Percentiles rank a stretch among this genome's conserved stretches.
phyloP scores from a whole-genome alignment of 2,329 filamentous ascomycete species.

The Rutstroemia sydowiana region DNA sequence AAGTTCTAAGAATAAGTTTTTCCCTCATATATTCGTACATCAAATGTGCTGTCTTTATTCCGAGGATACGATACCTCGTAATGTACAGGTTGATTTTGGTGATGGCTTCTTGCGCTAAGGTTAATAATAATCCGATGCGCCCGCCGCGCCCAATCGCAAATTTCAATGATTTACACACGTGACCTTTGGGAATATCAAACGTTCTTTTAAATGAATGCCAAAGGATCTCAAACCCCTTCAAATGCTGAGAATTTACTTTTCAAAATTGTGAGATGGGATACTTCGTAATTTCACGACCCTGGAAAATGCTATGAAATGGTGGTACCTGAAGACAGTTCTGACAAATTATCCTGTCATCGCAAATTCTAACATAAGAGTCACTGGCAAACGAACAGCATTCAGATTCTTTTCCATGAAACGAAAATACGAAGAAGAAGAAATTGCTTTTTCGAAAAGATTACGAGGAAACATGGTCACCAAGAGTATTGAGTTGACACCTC shows the following conservation, averaged over 20 bases:
- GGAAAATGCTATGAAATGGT: neutral
- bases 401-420: slow-evolving; percentile 24
- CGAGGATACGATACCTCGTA: neutral
- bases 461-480: slow-evolving; percentile 18
- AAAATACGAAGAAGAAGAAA: slow-evolving; percentile 26
- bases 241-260: too few relatives aligned
- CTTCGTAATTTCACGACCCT: too few relatives aligned
- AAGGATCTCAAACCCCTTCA: too few relatives aligned
- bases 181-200: too few relatives aligned
- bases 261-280: too few relatives aligned
- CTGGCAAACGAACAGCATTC: slow-evolving; percentile 11
- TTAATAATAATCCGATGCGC: slow-evolving; percentile 2
- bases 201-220: too few relatives aligned
- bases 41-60: neutral
- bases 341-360: neutral
- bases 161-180: too few relatives aligned
- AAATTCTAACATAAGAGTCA: slow-evolving; percentile 13
- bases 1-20: neutral
- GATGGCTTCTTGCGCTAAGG: too few relatives aligned
- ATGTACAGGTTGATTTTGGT: too few relatives aligned
- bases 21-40: neutral
- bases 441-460: slow-evolving; percentile 13
- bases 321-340: neutral
- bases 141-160: too few relatives aligned
- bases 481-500: slow-evolving; percentile 52